Evolutionary conservation across 495 filamentous ascomycete species (phyloP), one percentile per base, ranked within the genome.

Genomic region (Xylaria longipes): DNA sequence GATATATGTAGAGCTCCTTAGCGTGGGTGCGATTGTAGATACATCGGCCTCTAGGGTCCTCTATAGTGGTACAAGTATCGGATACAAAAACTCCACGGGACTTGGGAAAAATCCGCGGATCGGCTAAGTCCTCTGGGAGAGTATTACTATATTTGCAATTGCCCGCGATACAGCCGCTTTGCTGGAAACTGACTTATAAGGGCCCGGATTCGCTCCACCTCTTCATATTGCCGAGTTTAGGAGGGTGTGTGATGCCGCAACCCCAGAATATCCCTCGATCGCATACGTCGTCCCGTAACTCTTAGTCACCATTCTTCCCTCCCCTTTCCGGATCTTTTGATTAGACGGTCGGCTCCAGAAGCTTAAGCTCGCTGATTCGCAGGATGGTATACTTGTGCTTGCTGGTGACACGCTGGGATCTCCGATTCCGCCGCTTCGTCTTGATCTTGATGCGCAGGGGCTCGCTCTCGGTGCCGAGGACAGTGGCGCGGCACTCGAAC

Each of bases 371-470:
- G 80, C 90, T 90, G 35, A 98, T 89, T 81, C 89, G 84, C 85
- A 99, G 75, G 0, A 97, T 83, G n/a, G 97, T 99, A 82, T 90
- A 95, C 76, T 86, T 84, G 77, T 97, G 93, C 87, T 98, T 97
- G 84, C 92, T 98, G 80, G 82, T 88, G 20, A 94, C 90, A 46
- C 79, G 85, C 85, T 90, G 92, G 14, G 89, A 86, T 75, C 90
- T 89, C 78, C 97, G 85, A 77, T 91, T 88, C 84, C 96, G 90
- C 82, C 90, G 81, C 89, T 98, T 98, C 76, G 92, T 98, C 92
- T 98, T 98, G 86, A 94, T 88, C 84, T 93, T 92, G 68, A 93
- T 79, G 69, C 94, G 84, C 87, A 97, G 80, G 56, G 97, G 97
- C 87, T 98, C 96, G 41, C 87, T 83, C 81, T 98, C 97, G 37